Evolutionary conservation across 1,284 basidiomycete genomes (phyloP).

Genomic region (Ceratobasidium sp.): DNA sequence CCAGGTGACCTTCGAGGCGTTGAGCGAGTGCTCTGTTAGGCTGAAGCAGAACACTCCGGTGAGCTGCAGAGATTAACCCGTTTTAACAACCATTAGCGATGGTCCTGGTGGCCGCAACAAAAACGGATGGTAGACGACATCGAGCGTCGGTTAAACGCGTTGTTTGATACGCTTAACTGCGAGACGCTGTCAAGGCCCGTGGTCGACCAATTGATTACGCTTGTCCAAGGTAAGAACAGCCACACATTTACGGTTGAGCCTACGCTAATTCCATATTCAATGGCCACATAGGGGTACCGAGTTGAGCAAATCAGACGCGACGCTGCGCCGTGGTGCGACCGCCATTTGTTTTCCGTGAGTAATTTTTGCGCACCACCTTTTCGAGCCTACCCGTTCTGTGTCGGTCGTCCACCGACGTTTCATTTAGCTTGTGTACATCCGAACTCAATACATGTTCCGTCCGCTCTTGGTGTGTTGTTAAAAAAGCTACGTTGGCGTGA

Average conservation of each 20-base stretch:
- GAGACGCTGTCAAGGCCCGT: constrained; percentile 83
- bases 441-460: too few species aligned
- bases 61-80: constrained; percentile 54
- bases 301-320: constrained; percentile 49
- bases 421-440: too few species aligned
- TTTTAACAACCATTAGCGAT: constrained; percentile 44
- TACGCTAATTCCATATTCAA: constrained; percentile 14
- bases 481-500: too few species aligned
- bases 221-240: constrained; percentile 72
- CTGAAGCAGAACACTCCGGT: constrained; percentile 81
- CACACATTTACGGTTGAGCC: constrained; percentile 31
- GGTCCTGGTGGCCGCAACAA: constrained; percentile 73
- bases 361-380: too few species aligned
- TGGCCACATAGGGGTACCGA: constrained; percentile 82
- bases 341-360: constrained; percentile 60
- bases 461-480: too few species aligned
- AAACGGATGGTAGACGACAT: constrained; percentile 90
- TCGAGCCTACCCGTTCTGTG: too few species aligned
- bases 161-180: constrained; percentile 94
- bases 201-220: constrained; percentile 74
- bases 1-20: constrained; percentile 75
- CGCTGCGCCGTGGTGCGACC: constrained; percentile 69
- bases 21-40: constrained; percentile 71
- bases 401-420: too few species aligned
- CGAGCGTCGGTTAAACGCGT: constrained; percentile 85